Evolutionary conservation across 495 filamentous ascomycete genomes (phyloP).

Genomic region (Penicillium flavigenum): DNA sequence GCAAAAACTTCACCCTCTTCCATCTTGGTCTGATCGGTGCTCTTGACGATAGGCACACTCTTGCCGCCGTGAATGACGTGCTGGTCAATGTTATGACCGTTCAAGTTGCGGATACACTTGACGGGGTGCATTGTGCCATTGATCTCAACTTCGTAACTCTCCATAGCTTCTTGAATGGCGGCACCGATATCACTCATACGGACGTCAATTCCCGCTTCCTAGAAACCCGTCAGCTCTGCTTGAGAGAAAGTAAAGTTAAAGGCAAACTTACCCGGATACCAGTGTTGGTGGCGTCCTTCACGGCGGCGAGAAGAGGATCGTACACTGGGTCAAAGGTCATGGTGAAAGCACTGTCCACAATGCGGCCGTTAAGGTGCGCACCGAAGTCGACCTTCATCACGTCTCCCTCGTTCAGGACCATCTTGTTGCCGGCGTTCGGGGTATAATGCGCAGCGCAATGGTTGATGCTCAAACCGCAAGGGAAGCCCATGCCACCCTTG

Average conservation of each 20-base stretch:
- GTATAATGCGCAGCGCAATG: conserved; percentile 88
- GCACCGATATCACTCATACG: conserved; percentile 61
- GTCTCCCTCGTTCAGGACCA: conserved; percentile 73
- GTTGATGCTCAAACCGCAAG: conserved; percentile 82
- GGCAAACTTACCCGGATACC: conserved; percentile 58
- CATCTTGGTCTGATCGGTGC: conserved; percentile 79
- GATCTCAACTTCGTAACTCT: conserved; percentile 64
- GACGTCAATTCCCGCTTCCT: conserved; percentile 62
- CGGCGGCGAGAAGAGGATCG: conserved; percentile 77
- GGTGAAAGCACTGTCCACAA: conserved; percentile 92
- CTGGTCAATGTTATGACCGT: conserved; percentile 83
- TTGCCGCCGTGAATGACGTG: conserved; percentile 88
- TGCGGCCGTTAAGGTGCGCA: conserved; percentile 85
- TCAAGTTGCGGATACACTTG: conserved; percentile 84
- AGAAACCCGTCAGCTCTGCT: conserved; percentile 25
- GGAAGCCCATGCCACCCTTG: conserved; percentile 84
- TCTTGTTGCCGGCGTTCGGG: conserved; percentile 89
- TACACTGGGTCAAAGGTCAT: conserved; percentile 83
- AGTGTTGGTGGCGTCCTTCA: conserved; percentile 83
- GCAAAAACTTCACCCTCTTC: conserved; percentile 92
- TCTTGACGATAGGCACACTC: conserved; percentile 88
- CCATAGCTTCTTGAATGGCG: conserved; percentile 66
- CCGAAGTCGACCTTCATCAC: conserved; percentile 95
- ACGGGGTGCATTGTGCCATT: conserved; percentile 74
- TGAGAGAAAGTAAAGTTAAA: not conserved